Conservation (phyloP, 1,139 yeast genomes). For the Geotrichum bryndzae region DNA sequence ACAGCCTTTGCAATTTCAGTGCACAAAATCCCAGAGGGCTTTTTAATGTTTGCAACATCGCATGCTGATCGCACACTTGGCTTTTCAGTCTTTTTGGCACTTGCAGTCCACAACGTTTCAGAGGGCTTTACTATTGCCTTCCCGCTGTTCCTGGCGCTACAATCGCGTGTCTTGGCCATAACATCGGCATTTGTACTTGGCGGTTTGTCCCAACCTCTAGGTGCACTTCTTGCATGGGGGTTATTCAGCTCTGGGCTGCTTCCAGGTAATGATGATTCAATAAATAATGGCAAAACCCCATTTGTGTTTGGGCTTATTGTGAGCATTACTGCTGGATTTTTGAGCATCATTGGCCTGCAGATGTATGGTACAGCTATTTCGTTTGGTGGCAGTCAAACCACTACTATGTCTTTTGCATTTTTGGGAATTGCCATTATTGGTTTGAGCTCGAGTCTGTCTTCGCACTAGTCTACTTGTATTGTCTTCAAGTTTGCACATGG, state of each 20-base stretch:
- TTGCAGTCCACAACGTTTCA: slow-evolving; percentile 84
- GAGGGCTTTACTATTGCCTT: slow-evolving; percentile 94
- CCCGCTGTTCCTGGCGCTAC: slow-evolving; percentile 72
- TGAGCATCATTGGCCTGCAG: slow-evolving; percentile 72
- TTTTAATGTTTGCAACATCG: slow-evolving; percentile 74
- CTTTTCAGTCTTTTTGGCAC: slow-evolving; percentile 69
- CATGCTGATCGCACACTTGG: slow-evolving; percentile 72
- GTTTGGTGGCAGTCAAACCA: slow-evolving; percentile 50
- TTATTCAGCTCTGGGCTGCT: slow-evolving; percentile 44
- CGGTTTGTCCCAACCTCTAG: slow-evolving; percentile 81
- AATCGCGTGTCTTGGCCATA: slow-evolving; percentile 59
- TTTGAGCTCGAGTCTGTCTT: slow-evolving; percentile 11
- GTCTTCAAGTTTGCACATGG: not conserved
- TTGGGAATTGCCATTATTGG: slow-evolving; percentile 32
- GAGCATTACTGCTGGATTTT: slow-evolving; percentile 76
- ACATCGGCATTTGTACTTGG: slow-evolving; percentile 64
- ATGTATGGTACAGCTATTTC: slow-evolving; percentile 76
- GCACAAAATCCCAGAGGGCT: slow-evolving; percentile 94
- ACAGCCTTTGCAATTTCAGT: slow-evolving; percentile 82
- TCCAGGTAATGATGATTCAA: slow-evolving; percentile 29
- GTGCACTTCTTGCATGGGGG: slow-evolving; percentile 68
- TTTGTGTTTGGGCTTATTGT: slow-evolving; percentile 54
- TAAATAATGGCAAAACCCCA: slow-evolving; percentile 24
- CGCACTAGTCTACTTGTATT: not conserved
- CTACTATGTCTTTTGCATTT: slow-evolving; percentile 30